A percentile compares a stretch with the other conserved stretches of the same genome.
phyloP scores from a whole-genome alignment of 2,329 filamentous ascomycete species.

The Cryphonectria parasitica region DNA sequence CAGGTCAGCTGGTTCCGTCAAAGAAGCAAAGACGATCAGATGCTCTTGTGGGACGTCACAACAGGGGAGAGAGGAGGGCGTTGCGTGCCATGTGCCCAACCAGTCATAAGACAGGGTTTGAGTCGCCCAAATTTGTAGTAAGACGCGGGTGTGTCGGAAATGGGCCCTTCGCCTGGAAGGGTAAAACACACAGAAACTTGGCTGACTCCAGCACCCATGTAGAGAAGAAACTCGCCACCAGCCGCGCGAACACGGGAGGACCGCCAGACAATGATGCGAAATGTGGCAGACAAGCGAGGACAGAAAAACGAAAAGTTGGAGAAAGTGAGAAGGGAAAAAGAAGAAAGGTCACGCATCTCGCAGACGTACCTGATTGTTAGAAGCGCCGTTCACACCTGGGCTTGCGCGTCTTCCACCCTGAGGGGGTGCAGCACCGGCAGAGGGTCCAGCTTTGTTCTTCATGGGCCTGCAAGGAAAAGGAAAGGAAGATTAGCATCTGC shows the following conservation, averaged over 20 bases:
- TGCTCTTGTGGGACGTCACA: conserved; percentile 26
- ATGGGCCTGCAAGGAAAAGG: conserved; percentile 60
- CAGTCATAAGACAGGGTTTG: conserved; percentile 28
- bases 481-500: conserved; percentile 30
- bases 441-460: conserved; percentile 70
- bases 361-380: conserved; percentile 57
- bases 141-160: conserved; percentile 24
- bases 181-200: conserved; percentile 28
- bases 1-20: conserved; percentile 21
- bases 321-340: conserved; percentile 11
- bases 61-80: conserved; percentile 22
- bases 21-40: conserved; percentile 18
- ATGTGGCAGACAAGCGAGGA: conserved; percentile 14
- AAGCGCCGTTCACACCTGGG: conserved; percentile 60
- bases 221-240: conserved; percentile 13
- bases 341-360: conserved; percentile 1
- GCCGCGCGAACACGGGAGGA: neutral
- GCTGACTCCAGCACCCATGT: conserved; percentile 19
- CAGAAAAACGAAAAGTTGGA: neutral
- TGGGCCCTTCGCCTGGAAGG: conserved; percentile 19
- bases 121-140: conserved; percentile 20
- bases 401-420: conserved; percentile 66
- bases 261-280: neutral
- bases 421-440: conserved; percentile 67
- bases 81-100: conserved; percentile 23